Conservation (phyloP, 306 rosid genomes). For the Hylodesmum podocarpum region DNA sequence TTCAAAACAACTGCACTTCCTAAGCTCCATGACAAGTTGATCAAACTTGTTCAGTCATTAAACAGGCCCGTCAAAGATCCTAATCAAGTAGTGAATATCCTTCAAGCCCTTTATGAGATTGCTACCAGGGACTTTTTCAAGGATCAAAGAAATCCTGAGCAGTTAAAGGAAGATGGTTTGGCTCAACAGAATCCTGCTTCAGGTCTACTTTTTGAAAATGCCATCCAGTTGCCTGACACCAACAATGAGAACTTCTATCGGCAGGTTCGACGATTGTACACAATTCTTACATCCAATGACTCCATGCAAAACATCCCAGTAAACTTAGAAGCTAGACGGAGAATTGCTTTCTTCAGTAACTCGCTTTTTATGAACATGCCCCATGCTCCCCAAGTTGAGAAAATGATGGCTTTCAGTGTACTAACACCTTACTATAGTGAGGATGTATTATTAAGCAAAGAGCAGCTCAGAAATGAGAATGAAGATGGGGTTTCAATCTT, state of each 20-base stretch:
- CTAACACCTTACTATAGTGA: constrained; percentile 90
- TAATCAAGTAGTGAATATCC: constrained; percentile 68
- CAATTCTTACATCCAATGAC: constrained; percentile 85
- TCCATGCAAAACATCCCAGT: constrained; percentile 86
- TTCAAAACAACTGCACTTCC: constrained; percentile 81
- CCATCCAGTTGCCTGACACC: constrained; percentile 61
- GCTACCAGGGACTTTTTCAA: constrained; percentile 72
- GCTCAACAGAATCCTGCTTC: constrained; percentile 63
- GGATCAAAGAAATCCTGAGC: constrained; percentile 63
- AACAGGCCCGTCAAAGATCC: constrained; percentile 62
- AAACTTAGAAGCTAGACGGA: constrained; percentile 94
- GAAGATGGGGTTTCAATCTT: constrained; percentile 89
- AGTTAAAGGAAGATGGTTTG: constrained; percentile 80
- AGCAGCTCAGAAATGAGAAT: constrained; percentile 84
- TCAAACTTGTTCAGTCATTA: constrained; percentile 69
- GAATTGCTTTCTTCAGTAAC: constrained; percentile 94
- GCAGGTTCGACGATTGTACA: constrained; percentile 85
- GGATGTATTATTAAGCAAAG: constrained; percentile 75
- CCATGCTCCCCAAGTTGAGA: constrained; percentile 98
- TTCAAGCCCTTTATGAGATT: constrained; percentile 94
- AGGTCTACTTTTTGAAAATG: constrained; percentile 74
- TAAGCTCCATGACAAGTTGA: constrained; percentile 71
- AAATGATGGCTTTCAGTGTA: constrained; percentile 97
- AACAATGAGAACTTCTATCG: constrained; percentile 71
- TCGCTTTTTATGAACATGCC: constrained; percentile 96